Conservation (phyloP, 139 green algal species). For the Trebouxia sp. region DNA sequence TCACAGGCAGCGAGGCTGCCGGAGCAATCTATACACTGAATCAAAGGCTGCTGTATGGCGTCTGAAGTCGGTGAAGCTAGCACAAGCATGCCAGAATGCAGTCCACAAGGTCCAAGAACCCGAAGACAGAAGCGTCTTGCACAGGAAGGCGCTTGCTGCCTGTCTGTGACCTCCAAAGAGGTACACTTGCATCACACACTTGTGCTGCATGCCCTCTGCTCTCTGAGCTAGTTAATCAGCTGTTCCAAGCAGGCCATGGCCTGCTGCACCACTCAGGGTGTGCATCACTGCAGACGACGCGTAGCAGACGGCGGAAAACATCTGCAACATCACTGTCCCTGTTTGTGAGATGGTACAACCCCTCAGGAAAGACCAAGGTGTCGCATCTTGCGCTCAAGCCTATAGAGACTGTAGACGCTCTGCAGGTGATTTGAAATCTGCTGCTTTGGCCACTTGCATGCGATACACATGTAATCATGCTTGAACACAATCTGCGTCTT, state of each 20-base stretch:
- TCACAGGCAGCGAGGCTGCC: too few relatives aligned
- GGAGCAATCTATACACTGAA: too few relatives aligned
- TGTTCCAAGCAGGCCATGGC: too few relatives aligned
- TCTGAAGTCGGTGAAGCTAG: neutral
- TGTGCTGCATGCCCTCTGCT: too few relatives aligned
- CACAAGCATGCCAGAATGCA: conserved; percentile 23
- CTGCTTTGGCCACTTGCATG: neutral
- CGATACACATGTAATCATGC: too few relatives aligned
- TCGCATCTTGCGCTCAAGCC: conserved; percentile 30
- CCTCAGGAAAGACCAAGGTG: conserved; percentile 36
- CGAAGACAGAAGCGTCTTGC: conserved; percentile 23
- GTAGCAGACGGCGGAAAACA: neutral
- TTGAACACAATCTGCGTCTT: too few relatives aligned
- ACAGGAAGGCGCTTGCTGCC: conserved; percentile 2
- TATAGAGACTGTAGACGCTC: conserved; percentile 33
- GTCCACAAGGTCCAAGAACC: conserved; percentile 14
- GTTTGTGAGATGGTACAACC: conserved; percentile 40
- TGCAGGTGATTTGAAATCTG: conserved; percentile 24
- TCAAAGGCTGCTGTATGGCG: too few relatives aligned
- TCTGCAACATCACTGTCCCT: conserved; percentile 23
- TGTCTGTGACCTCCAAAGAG: neutral
- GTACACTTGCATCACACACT: neutral
- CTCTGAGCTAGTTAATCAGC: too few relatives aligned
- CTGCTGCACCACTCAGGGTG: too few relatives aligned
- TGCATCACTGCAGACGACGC: neutral